phyloP scores from a whole-genome alignment of 2,329 filamentous ascomycete species.

The Alternaria solani region DNA sequence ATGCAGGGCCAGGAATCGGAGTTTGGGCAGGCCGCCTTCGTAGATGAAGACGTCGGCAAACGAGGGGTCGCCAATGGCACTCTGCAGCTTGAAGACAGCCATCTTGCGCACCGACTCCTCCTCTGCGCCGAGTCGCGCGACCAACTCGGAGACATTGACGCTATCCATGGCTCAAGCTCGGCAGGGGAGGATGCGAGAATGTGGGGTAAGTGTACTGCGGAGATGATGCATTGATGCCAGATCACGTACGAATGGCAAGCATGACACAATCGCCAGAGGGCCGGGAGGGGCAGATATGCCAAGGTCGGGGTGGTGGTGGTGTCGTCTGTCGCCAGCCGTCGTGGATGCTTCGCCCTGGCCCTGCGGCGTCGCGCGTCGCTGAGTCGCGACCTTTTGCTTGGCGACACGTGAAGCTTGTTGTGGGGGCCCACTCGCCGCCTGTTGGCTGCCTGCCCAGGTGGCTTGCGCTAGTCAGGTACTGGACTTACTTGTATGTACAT shows the following conservation, averaged over 20 bases:
- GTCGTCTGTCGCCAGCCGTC: slow-evolving; percentile 3
- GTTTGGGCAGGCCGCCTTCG: slow-evolving; percentile 80
- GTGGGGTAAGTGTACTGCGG: slow-evolving; percentile 20
- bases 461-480: slow-evolving; percentile 29
- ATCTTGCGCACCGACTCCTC: slow-evolving; percentile 96
- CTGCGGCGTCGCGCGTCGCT: slow-evolving; percentile 24
- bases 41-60: slow-evolving; percentile 97
- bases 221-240: slow-evolving; percentile 22
- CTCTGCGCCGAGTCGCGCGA: slow-evolving; percentile 66
- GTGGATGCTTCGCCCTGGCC: slow-evolving; percentile 12
- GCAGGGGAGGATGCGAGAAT: slow-evolving; percentile 15
- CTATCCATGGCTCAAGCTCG: slow-evolving; percentile 57
- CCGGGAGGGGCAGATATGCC: slow-evolving; percentile 8
- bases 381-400: slow-evolving; percentile 23
- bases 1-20: slow-evolving; percentile 83
- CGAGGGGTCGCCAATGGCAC: slow-evolving; percentile 91
- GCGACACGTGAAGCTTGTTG: slow-evolving; percentile 37
- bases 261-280: slow-evolving; percentile 8
- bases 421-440: slow-evolving; percentile 21
- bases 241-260: slow-evolving; percentile 16
- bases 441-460: slow-evolving; percentile 13
- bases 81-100: slow-evolving; percentile 98
- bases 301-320: slow-evolving; percentile 3
- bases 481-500: no score
- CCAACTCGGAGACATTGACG: slow-evolving; percentile 65